phyloP scores from a whole-genome alignment of 2,329 filamentous ascomycete genomes.

The Fusarium clavum region DNA sequence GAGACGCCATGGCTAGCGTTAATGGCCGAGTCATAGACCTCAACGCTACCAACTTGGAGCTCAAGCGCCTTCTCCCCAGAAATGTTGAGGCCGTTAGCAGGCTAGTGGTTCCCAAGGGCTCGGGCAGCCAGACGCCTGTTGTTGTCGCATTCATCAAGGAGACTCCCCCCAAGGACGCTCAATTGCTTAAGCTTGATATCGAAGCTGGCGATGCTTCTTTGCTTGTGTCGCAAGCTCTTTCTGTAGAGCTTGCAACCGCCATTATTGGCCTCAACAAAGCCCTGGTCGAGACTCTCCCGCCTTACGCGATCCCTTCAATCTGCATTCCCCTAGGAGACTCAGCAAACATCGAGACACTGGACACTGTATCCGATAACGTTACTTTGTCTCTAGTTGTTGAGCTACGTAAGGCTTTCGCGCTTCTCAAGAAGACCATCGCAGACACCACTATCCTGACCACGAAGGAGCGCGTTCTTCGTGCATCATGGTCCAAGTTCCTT shows the following conservation, averaged over 20 bases:
- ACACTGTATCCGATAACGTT: background rate
- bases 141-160: slow-evolving; percentile 40
- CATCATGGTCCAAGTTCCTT: slow-evolving; percentile 41
- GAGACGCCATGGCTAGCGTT: slow-evolving; percentile 37
- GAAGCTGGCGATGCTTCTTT: slow-evolving; percentile 6
- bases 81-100: slow-evolving; percentile 26
- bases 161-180: background rate
- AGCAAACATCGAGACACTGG: slow-evolving; percentile 10
- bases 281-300: slow-evolving; percentile 43
- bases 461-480: slow-evolving; percentile 35
- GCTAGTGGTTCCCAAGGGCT: slow-evolving; percentile 35
- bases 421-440: slow-evolving; percentile 28
- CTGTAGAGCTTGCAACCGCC: slow-evolving; percentile 34
- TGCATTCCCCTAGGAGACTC: slow-evolving; percentile 28
- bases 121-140: slow-evolving; percentile 37
- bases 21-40: slow-evolving; percentile 45
- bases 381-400: slow-evolving; percentile 32
- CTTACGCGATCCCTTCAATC: slow-evolving; percentile 44
- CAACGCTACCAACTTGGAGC: slow-evolving; percentile 38
- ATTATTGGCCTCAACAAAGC: slow-evolving; percentile 43
- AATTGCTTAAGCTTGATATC: slow-evolving; percentile 24
- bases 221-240: slow-evolving; percentile 29
- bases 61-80: slow-evolving; percentile 37
- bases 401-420: slow-evolving; percentile 29
- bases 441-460: slow-evolving; percentile 34